A percentile compares a stretch with the other conserved stretches of the same genome.
These are phyloP conservation scores for Lepidium aucheri DNA, from an alignment of 345 rosid genomes.

Conservation along the genomic window DNA sequence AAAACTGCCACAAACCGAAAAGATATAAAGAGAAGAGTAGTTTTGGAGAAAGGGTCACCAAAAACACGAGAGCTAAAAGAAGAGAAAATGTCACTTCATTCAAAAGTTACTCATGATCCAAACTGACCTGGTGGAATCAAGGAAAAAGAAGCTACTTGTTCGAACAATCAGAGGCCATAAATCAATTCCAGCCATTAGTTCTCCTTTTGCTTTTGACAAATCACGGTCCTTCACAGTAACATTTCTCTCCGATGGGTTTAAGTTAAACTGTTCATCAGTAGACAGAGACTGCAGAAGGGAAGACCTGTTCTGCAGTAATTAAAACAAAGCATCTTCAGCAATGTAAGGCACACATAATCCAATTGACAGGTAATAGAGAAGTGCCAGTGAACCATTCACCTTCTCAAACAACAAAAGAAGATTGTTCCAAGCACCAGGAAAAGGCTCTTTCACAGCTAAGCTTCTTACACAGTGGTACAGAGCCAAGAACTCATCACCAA, in stretches of 20 bases:
- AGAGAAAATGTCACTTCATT: neutral
- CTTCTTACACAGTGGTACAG: slow-evolving; percentile 91
- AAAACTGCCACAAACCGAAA: slow-evolving; percentile 34
- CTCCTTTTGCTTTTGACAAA: slow-evolving; percentile 24
- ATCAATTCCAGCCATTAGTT: slow-evolving; percentile 18
- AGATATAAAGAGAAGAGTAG: neutral
- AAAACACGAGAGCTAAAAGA: neutral
- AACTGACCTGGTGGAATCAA: slow-evolving; percentile 60
- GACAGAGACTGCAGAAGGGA: slow-evolving; percentile 34
- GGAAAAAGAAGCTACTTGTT: slow-evolving; percentile 59
- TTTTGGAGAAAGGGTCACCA: neutral
- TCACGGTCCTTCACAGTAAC: neutral
- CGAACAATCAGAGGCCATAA: slow-evolving; percentile 67
- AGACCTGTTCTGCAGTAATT: slow-evolving; percentile 65
- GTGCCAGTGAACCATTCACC: slow-evolving; percentile 35
- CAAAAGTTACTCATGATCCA: neutral
- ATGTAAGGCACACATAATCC: neutral
- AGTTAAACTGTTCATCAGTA: slow-evolving; percentile 41
- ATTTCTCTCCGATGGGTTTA: slow-evolving; percentile 45
- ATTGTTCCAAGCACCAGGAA: slow-evolving; percentile 85
- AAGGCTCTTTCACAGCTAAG: slow-evolving; percentile 88
- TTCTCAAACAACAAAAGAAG: slow-evolving; percentile 66
- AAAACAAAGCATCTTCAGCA: slow-evolving; percentile 26
- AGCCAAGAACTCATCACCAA: slow-evolving; percentile 85
- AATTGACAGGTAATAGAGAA: neutral